These are phyloP conservation scores for Taphrina pruni DNA, from an alignment of 1,139 yeast species.

Conservation along the genomic window DNA sequence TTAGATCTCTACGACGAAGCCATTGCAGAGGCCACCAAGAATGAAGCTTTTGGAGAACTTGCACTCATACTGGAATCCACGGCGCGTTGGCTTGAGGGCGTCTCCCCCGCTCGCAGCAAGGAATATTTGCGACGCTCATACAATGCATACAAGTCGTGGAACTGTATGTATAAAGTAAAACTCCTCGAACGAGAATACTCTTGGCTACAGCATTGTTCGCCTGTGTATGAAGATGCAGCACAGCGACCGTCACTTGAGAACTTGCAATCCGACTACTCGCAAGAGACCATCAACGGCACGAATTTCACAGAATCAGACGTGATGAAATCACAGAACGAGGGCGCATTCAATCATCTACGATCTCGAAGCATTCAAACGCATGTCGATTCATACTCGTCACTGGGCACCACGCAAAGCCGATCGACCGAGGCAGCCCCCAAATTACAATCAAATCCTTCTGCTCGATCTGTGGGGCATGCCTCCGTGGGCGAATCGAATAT, in stretches of 20 bases:
- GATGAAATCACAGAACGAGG: not conserved
- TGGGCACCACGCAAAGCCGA: not conserved
- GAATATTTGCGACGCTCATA: not conserved
- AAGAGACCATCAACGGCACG: slow-evolving; percentile 8
- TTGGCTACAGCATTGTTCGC: not conserved
- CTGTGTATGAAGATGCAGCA: not conserved
- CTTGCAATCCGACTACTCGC: not conserved
- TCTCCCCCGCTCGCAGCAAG: slow-evolving; percentile 3
- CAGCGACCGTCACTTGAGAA: slow-evolving; percentile 1
- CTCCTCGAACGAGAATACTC: slow-evolving; percentile 1
- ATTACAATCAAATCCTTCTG: not conserved
- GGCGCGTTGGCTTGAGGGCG: slow-evolving; percentile 9
- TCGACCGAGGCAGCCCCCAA: not conserved
- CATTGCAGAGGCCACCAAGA: not conserved
- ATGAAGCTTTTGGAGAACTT: not conserved
- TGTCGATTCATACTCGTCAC: not conserved
- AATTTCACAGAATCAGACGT: not conserved
- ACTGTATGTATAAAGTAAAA: not conserved
- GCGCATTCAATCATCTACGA: not conserved
- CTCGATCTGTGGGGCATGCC: slow-evolving; percentile 1
- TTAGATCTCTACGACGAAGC: slow-evolving; percentile 15
- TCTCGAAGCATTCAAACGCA: slow-evolving; percentile 9
- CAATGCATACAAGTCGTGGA: slow-evolving; percentile 4
- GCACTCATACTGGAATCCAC: slow-evolving; percentile 17
- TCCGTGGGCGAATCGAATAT: not conserved